These are phyloP conservation scores for Cryptococcus hybrid DNA, from an alignment of 1,284 basidiomycete species.

Conservation along the genomic window DNA sequence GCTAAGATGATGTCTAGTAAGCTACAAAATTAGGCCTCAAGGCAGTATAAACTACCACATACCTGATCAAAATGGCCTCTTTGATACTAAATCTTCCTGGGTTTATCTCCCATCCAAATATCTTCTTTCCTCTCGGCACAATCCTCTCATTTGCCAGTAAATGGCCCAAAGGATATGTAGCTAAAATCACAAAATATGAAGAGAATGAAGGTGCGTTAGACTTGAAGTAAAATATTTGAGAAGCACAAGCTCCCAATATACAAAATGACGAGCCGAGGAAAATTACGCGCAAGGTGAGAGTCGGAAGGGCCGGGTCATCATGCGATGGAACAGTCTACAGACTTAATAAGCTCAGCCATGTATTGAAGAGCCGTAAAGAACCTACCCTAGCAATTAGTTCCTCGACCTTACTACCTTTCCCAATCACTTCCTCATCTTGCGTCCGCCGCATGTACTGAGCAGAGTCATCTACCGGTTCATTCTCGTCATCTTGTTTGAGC, in stretches of 20 bases:
- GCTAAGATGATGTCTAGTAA: slow-evolving; percentile 18
- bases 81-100: slow-evolving; percentile 56
- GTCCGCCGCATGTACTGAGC: slow-evolving; percentile 11
- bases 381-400: slow-evolving; percentile 37
- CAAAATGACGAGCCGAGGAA: slow-evolving; percentile 57
- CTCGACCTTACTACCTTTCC: slow-evolving; percentile 38
- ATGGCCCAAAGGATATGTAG: slow-evolving; percentile 52
- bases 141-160: slow-evolving; percentile 40
- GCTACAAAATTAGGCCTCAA: background rate
- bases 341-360: background rate
- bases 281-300: slow-evolving; percentile 55
- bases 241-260: slow-evolving; percentile 54
- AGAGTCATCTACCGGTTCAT: slow-evolving; percentile 10
- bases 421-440: slow-evolving; percentile 30
- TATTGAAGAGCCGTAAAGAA: background rate
- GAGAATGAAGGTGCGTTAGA: slow-evolving; percentile 55
- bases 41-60: background rate
- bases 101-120: slow-evolving; percentile 50
- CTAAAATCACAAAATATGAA: slow-evolving; percentile 57
- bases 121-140: slow-evolving; percentile 21
- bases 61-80: slow-evolving; percentile 47
- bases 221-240: slow-evolving; percentile 54
- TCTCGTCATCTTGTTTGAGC: slow-evolving; percentile 3
- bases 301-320: slow-evolving; percentile 56
- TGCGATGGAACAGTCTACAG: slow-evolving; percentile 53